Percentiles rank a stretch among this genome's conserved stretches.
Evolutionary conservation across 2,329 filamentous ascomycete species (phyloP).

Genomic region (Byssochlamys sp.): DNA sequence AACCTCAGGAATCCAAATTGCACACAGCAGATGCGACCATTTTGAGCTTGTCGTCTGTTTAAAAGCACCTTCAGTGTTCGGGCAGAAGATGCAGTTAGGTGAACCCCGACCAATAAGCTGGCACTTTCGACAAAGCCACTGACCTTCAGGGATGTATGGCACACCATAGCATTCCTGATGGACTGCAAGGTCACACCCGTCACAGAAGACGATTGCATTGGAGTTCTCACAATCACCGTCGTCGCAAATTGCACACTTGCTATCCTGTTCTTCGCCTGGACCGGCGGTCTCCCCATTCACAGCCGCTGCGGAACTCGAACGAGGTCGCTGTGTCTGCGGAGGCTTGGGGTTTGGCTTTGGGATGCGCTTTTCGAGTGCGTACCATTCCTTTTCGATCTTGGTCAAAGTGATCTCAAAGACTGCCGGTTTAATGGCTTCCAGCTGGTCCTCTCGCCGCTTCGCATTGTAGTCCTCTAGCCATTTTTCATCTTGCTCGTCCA

Average conservation of each 20-base stretch:
- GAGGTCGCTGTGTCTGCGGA: slow-evolving; percentile 82
- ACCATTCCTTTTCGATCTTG: slow-evolving; percentile 98
- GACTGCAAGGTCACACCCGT: slow-evolving; percentile 92
- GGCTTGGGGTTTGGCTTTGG: slow-evolving; percentile 95
- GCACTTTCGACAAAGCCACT: slow-evolving; percentile 96
- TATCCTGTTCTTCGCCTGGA: slow-evolving; percentile 83
- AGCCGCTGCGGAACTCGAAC: slow-evolving; percentile 86
- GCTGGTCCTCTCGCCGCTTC: slow-evolving; percentile 61
- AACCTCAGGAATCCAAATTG: slow-evolving; percentile 97
- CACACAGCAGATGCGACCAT: slow-evolving; percentile 92
- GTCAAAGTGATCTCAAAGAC: slow-evolving; percentile 97
- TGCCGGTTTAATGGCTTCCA: slow-evolving; percentile 79
- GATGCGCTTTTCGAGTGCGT: slow-evolving; percentile 88
- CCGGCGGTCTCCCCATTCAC: slow-evolving; percentile 84
- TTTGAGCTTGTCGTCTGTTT: slow-evolving; percentile 94
- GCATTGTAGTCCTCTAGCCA: slow-evolving; percentile 82
- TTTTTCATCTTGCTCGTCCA: slow-evolving; percentile 97
- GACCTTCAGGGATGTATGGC: slow-evolving; percentile 94
- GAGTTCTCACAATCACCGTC: slow-evolving; percentile 99
- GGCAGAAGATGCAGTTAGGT: slow-evolving; percentile 95
- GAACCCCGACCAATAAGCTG: slow-evolving; percentile 87
- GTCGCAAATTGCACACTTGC: slow-evolving; percentile 93
- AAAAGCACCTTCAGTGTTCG: slow-evolving; percentile 93
- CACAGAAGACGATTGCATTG: slow-evolving; percentile 97
- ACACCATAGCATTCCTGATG: slow-evolving; percentile 99